Evolutionary conservation across 163 green algal genomes (phyloP).

Genomic region (Scenedesmus sp.): DNA sequence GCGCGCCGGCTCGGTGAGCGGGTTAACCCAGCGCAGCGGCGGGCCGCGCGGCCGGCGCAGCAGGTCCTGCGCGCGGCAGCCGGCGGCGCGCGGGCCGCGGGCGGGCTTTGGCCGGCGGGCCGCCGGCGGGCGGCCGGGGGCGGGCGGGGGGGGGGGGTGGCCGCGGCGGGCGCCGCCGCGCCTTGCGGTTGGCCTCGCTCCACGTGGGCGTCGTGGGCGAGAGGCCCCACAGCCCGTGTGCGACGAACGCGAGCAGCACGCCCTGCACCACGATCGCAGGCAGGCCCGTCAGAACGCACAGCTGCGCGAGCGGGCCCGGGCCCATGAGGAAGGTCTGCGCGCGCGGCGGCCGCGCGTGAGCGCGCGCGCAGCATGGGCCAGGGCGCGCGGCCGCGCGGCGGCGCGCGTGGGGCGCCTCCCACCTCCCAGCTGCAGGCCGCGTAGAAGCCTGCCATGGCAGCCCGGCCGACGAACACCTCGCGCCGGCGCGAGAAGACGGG

Average conservation of each 20-base stretch:
- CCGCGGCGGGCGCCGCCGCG: too few species aligned
- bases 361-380: too few species aligned
- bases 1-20: neutral
- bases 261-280: neutral
- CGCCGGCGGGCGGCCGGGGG: too few species aligned
- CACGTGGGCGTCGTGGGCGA: slow-evolving; percentile 26
- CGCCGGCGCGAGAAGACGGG: slow-evolving; percentile 23
- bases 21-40: slow-evolving; percentile 25
- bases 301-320: slow-evolving; percentile 20
- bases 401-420: too few species aligned
- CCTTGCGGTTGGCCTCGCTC: slow-evolving; percentile 7
- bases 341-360: too few species aligned
- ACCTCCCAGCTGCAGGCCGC: slow-evolving; percentile 35
- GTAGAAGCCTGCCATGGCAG: slow-evolving; percentile 38
- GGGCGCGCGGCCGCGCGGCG: too few species aligned
- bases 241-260: slow-evolving; percentile 14
- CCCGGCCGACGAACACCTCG: slow-evolving; percentile 29
- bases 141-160: too few species aligned
- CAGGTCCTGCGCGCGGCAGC: slow-evolving; percentile 26
- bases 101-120: too few species aligned
- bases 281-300: slow-evolving; percentile 18
- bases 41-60: slow-evolving; percentile 19
- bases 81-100: too few species aligned
- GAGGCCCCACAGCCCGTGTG: slow-evolving; percentile 21
- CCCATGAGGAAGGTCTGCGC: slow-evolving; percentile 1